These are phyloP conservation scores for Quercus phellos DNA, from an alignment of 331 rosid species.

Conservation along the genomic window DNA sequence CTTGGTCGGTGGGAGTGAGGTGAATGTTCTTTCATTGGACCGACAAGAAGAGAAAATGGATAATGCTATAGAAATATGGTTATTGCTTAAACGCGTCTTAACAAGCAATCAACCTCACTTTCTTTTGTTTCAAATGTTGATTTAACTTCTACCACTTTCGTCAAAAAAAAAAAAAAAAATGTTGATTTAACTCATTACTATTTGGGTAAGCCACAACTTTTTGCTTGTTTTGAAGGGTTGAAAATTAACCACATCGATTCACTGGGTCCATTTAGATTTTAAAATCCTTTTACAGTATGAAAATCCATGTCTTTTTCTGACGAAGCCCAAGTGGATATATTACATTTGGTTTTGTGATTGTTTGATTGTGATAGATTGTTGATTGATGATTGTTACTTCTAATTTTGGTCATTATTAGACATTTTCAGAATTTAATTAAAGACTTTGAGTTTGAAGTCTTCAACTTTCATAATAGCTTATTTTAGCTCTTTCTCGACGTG, in stretches of 20 bases:
- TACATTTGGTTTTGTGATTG: neutral
- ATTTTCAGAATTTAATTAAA: no score
- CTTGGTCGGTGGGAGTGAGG: neutral
- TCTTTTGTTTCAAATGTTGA: neutral
- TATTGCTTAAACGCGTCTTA: neutral
- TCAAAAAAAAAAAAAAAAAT: neutral
- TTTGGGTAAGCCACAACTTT: neutral
- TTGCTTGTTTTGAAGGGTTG: neutral
- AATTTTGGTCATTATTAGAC: neutral
- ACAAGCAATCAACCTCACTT: neutral
- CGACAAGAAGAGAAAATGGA: constrained; percentile 15
- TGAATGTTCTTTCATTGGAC: neutral
- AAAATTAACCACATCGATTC: neutral
- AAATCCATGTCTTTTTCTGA: neutral
- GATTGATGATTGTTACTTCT: neutral
- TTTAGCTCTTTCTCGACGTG: neutral
- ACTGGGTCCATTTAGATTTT: neutral
- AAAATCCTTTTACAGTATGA: neutral
- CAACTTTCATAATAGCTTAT: no score
- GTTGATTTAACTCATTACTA: neutral
- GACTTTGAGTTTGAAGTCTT: no score
- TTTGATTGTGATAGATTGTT: neutral
- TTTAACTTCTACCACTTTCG: neutral
- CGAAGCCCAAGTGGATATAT: neutral
- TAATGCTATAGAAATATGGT: neutral